These are phyloP conservation scores for Gelatoporia subvermispora DNA, from an alignment of 768 basidiomycete species.

Conservation along the genomic window DNA sequence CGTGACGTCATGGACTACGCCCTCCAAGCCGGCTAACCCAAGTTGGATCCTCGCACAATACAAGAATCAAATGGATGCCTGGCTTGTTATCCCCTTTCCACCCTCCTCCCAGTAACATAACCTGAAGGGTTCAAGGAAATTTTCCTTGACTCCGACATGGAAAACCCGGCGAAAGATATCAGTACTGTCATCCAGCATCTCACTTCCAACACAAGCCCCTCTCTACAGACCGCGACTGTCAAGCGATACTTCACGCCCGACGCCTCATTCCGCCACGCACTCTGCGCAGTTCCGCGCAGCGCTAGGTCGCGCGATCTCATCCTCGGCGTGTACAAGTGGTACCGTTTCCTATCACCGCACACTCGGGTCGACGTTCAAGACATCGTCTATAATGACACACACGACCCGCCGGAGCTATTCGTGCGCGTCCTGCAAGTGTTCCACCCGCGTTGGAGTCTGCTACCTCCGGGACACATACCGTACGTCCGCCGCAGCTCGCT, in stretches of 20 bases:
- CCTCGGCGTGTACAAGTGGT: slow-evolving; percentile 61
- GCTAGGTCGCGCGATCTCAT: slow-evolving; percentile 49
- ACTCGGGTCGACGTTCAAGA: slow-evolving; percentile 36
- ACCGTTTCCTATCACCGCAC: slow-evolving; percentile 53
- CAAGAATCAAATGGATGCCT: too few species aligned
- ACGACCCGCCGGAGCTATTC: slow-evolving; percentile 40
- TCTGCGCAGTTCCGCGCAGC: slow-evolving; percentile 43
- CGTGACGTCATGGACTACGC: too few species aligned
- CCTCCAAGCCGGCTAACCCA: too few species aligned
- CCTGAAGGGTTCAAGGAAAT: too few species aligned
- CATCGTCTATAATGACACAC: slow-evolving; percentile 41
- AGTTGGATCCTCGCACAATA: too few species aligned
- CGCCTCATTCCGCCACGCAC: slow-evolving; percentile 52
- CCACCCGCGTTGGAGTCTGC: slow-evolving; percentile 42
- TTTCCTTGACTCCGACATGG: too few species aligned
- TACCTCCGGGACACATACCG: slow-evolving; percentile 38
- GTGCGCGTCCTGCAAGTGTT: slow-evolving; percentile 52
- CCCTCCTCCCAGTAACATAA: too few species aligned
- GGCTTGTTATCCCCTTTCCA: too few species aligned
- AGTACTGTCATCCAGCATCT: slow-evolving; percentile 22
- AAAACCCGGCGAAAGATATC: slow-evolving; percentile 51
- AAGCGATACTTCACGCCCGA: slow-evolving; percentile 48
- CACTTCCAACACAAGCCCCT: not conserved
- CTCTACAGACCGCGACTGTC: not conserved
- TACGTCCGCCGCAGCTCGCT: not conserved